Evolutionary conservation across 2,329 filamentous ascomycete species (phyloP).

Genomic region (Phialocephala subalpina): DNA sequence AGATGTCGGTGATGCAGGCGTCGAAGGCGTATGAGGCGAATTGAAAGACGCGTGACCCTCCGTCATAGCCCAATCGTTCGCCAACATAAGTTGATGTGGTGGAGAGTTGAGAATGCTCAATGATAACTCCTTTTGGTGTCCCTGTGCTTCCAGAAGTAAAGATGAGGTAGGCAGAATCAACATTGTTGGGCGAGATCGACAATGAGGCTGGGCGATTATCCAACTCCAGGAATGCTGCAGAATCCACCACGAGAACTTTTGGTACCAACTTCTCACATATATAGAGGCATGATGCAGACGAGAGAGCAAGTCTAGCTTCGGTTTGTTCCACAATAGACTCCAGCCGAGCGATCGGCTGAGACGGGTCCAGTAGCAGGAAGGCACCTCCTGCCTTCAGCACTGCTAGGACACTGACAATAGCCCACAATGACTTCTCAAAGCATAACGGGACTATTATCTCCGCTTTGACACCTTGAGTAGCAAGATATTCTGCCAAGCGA

Average conservation of each 20-base stretch:
- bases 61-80: neutral
- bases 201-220: neutral
- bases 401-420: conserved; percentile 40
- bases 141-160: conserved; percentile 39
- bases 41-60: conserved; percentile 29
- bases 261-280: conserved; percentile 3
- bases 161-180: conserved; percentile 31
- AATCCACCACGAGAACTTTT: conserved; percentile 3
- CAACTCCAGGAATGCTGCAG: neutral
- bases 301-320: conserved; percentile 11
- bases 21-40: conserved; percentile 37
- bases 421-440: conserved; percentile 26
- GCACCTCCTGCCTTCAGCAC: conserved; percentile 40
- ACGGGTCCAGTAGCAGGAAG: conserved; percentile 40
- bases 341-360: conserved; percentile 10
- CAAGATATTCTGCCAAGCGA: conserved; percentile 4
- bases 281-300: conserved; percentile 14
- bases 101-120: conserved; percentile 14
- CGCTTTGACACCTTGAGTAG: neutral
- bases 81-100: neutral
- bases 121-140: conserved; percentile 32
- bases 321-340: conserved; percentile 13
- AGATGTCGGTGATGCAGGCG: conserved; percentile 32
- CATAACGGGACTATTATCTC: conserved; percentile 15
- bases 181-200: conserved; percentile 8